Base-by-base conservation (phyloP, 441 rosid genomes). In the Aquilaria agallochum region DNA sequence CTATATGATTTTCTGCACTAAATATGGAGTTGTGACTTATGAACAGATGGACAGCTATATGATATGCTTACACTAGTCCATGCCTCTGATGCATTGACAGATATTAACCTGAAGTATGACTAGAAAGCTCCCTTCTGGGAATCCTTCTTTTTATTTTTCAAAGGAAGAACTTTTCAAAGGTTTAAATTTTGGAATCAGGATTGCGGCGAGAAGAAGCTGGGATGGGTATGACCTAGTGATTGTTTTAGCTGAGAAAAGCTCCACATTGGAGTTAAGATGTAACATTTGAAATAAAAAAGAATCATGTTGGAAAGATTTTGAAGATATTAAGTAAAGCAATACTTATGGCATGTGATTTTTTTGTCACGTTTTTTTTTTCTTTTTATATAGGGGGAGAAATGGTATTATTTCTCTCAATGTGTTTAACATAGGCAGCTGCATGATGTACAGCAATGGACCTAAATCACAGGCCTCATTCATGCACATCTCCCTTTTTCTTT, bases 131-230 rank as follows among this genome's bases (percentile, higher is more conserved):
- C 27, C 4, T 50, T 20, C 13, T n/a, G 14, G 9, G 5, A 3
- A 5, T 20, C 31, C 31, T 14, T 20, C 20, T 20, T 36, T 36
- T 36, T 44, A 2, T 30, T 13, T 5, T 31, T 47, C 7, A 11
- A 30, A 51, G 30, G 11, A 53, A 11, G 72, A 72, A 69, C 56
- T 62, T 52, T 59, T 54, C 31, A 9, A 11, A 14, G 52, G 42
- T 36, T 5, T 34, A 36, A 36, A 7, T 31, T 30, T n/a, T 62
- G 13, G 68, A 71, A 61, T 54, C 59, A 51, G 63, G 42, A 36
- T 3, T 33, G 79, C 74, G 76, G 81, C 81, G 72, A 14, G 33
- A 59, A 57, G 79, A 69, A 60, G 68, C 73, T 9, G 73, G 55
- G 53, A 51, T 50, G 53, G 42, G 42, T 36, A 36, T 36, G 7